phyloP scores from a whole-genome alignment of 768 basidiomycete genomes.

The Rhodocollybia butyracea region DNA sequence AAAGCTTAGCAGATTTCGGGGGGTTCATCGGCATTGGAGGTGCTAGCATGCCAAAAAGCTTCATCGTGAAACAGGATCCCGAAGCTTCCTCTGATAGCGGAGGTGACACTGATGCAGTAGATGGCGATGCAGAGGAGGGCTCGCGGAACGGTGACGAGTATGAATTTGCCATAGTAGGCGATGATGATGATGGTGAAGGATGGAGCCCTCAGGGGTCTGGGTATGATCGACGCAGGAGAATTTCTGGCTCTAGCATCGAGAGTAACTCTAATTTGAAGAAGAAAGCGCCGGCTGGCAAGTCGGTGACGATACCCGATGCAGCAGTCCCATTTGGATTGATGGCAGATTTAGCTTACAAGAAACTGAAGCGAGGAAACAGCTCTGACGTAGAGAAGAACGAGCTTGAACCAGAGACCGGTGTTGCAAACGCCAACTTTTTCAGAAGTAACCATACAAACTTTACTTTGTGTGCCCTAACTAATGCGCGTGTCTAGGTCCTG shows the following conservation, averaged over 20 bases:
- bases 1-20: slow-evolving; percentile 65
- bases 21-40: slow-evolving; percentile 63
- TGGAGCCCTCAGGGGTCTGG: slow-evolving; percentile 11
- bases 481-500: slow-evolving; percentile 33
- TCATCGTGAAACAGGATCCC: slow-evolving; percentile 45
- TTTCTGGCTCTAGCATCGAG: slow-evolving; percentile 38
- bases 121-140: slow-evolving; percentile 13
- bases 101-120: slow-evolving; percentile 35
- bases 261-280: slow-evolving; percentile 33
- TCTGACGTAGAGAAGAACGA: slow-evolving; percentile 41
- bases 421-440: slow-evolving; percentile 70
- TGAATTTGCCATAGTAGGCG: slow-evolving; percentile 39
- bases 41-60: slow-evolving; percentile 48
- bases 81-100: slow-evolving; percentile 35
- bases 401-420: slow-evolving; percentile 53
- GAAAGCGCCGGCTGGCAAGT: slow-evolving; percentile 39
- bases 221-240: slow-evolving; percentile 8
- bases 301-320: slow-evolving; percentile 55
- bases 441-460: slow-evolving; percentile 39
- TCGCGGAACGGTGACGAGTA: slow-evolving; percentile 19
- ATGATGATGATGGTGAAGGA: slow-evolving; percentile 39
- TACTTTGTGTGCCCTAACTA: slow-evolving; percentile 2
- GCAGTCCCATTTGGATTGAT: slow-evolving; percentile 76
- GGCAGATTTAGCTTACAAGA: slow-evolving; percentile 57
- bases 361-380: slow-evolving; percentile 28